These are phyloP conservation scores for Sporothrix phasma DNA, from an alignment of 2,329 filamentous ascomycete species.

Conservation along the genomic window DNA sequence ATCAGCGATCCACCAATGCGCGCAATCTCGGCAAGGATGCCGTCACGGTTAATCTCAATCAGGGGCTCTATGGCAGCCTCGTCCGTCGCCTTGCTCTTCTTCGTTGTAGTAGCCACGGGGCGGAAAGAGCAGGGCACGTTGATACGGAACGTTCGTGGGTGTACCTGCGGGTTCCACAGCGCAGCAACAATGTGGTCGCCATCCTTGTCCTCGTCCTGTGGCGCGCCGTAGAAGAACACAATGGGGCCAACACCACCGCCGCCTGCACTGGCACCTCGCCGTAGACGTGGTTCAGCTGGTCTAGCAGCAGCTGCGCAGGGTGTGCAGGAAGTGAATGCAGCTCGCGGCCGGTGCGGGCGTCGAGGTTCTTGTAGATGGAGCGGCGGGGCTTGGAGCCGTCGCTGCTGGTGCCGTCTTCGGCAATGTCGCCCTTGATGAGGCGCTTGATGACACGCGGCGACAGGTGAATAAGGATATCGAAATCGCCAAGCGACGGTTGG, in stretches of 20 bases:
- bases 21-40: conserved; percentile 63
- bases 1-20: conserved; percentile 59
- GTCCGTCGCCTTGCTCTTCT: conserved; percentile 1
- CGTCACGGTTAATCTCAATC: conserved; percentile 56
- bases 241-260: conserved; percentile 40
- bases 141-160: conserved; percentile 54
- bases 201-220: conserved; percentile 26
- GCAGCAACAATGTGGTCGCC: conserved; percentile 44
- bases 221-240: conserved; percentile 67
- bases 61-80: conserved; percentile 26
- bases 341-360: conserved; percentile 41
- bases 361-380: conserved; percentile 70
- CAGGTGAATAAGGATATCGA: conserved; percentile 76
- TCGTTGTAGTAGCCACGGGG: conserved; percentile 31
- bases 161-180: conserved; percentile 48
- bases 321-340: conserved; percentile 44
- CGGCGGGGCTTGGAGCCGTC: conserved; percentile 19
- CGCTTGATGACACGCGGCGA: conserved; percentile 41
- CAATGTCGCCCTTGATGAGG: conserved; percentile 30
- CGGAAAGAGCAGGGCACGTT: conserved; percentile 59
- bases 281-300: conserved; percentile 59
- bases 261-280: conserved; percentile 24
- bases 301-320: conserved; percentile 53
- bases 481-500: conserved; percentile 61
- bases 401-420: conserved; percentile 21